Evolutionary conservation across 495 filamentous ascomycete species (phyloP).

Genomic region (Neurospora africana): DNA sequence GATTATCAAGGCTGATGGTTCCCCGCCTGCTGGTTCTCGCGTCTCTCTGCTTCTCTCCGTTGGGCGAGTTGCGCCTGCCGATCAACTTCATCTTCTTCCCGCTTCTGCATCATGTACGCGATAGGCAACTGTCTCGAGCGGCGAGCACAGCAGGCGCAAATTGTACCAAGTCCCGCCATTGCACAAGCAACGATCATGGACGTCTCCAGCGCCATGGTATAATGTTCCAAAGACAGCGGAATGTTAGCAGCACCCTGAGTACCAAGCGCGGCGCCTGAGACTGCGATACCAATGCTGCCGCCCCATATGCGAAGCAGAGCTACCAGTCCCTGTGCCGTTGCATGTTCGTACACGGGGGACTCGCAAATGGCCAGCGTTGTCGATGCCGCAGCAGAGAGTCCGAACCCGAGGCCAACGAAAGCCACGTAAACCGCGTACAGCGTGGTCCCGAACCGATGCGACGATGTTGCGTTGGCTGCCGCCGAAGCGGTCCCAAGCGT

Average conservation of each 20-base stretch:
- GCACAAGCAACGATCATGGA: slow-evolving; percentile 30
- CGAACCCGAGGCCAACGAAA: slow-evolving; percentile 34
- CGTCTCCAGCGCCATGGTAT: slow-evolving; percentile 27
- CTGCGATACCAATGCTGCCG: slow-evolving; percentile 43
- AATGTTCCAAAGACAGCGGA: slow-evolving; percentile 11
- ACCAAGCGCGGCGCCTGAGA: slow-evolving; percentile 35
- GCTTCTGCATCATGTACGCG: slow-evolving; percentile 14
- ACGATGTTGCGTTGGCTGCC: neutral
- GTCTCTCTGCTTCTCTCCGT: neutral
- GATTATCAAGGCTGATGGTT: neutral
- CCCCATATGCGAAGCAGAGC: slow-evolving; percentile 42
- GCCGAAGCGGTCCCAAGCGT: slow-evolving; percentile 26
- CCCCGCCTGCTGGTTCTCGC: neutral
- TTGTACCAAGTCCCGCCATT: slow-evolving; percentile 20
- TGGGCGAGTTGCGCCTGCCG: neutral
- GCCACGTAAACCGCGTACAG: neutral
- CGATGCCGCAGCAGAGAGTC: slow-evolving; percentile 26
- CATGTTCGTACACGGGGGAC: slow-evolving; percentile 28
- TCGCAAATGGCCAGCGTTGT: slow-evolving; percentile 26
- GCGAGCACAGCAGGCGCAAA: slow-evolving; percentile 22
- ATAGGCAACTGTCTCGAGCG: slow-evolving; percentile 14
- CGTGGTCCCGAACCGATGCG: neutral
- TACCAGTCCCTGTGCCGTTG: slow-evolving; percentile 41
- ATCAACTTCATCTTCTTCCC: slow-evolving; percentile 10
- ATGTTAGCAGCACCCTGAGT: neutral